These are phyloP conservation scores for Colletotrichum limetticola DNA, from an alignment of 2,329 filamentous ascomycete species.

Conservation along the genomic window DNA sequence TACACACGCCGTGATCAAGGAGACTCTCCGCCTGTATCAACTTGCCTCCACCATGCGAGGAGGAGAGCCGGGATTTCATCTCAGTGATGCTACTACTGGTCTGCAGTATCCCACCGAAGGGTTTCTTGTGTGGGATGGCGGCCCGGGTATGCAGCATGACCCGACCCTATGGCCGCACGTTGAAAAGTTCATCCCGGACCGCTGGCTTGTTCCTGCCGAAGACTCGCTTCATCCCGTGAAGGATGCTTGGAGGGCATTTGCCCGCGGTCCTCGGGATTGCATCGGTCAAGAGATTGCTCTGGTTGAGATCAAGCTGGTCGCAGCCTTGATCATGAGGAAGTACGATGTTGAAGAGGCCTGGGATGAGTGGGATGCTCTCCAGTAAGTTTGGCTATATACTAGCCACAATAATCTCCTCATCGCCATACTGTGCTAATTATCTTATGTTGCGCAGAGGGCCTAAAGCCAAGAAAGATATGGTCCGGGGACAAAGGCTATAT, in stretches of 20 bases:
- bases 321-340: constrained; percentile 18
- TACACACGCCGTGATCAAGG: constrained; percentile 50
- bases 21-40: constrained; percentile 47
- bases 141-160: constrained; percentile 47
- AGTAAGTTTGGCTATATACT: constrained; percentile 36
- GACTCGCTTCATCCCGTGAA: constrained; percentile 32
- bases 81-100: constrained; percentile 54
- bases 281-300: constrained; percentile 67
- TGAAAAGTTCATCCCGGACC: constrained; percentile 49
- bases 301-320: constrained; percentile 58
- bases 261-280: constrained; percentile 63
- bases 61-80: constrained; percentile 45
- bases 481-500: constrained; percentile 45
- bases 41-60: constrained; percentile 41
- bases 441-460: background rate
- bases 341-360: constrained; percentile 19
- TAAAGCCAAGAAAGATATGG: constrained; percentile 40
- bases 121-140: constrained; percentile 53
- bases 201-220: constrained; percentile 40
- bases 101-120: constrained; percentile 55
- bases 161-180: constrained; percentile 44
- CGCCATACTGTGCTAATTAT: background rate
- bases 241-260: constrained; percentile 64
- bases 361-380: constrained; percentile 55
- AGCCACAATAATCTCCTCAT: background rate